phyloP scores from a whole-genome alignment of 495 filamentous ascomycete genomes.

The Thermochaetoides thermophila region DNA sequence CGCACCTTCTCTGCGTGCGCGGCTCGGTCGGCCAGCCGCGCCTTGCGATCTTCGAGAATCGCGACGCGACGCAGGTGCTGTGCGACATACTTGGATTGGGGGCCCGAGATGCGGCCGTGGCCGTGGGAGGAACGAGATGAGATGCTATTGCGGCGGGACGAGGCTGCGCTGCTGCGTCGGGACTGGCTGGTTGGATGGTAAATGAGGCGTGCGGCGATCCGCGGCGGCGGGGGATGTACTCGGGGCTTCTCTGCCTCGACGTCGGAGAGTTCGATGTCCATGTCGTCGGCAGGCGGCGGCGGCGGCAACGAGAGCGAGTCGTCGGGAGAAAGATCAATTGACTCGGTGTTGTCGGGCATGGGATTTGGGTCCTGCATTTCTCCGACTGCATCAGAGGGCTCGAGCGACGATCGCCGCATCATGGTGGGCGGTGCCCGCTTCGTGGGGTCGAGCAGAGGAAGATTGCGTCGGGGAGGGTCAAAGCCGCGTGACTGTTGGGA shows the following conservation, averaged over 20 bases:
- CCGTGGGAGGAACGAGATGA: constrained; percentile 56
- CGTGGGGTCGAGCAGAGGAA: no score
- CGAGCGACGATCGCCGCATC: constrained; percentile 30
- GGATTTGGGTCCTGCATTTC: no score
- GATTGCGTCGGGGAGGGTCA: no score
- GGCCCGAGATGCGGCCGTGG: constrained; percentile 42
- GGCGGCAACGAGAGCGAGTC: no score
- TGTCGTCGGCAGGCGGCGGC: constrained; percentile 23
- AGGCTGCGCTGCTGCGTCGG: constrained; percentile 66
- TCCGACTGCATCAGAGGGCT: no score
- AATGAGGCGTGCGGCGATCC: constrained; percentile 70
- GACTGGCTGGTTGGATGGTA: constrained; percentile 49
- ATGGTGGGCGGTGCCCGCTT: constrained; percentile 2
- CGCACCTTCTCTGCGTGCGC: constrained; percentile 97
- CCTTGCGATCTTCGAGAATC: constrained; percentile 86
- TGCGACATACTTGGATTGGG: constrained; percentile 69
- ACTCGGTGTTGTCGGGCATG: no score
- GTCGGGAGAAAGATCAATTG: no score
- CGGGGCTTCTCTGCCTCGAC: constrained; percentile 16
- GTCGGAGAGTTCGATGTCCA: constrained; percentile 15
- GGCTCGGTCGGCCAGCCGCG: constrained; percentile 80
- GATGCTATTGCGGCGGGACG: constrained; percentile 76
- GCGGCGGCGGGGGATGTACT: constrained; percentile 54
- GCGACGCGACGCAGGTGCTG: constrained; percentile 83
- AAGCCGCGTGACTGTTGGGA: constrained; percentile 1